Conservation (phyloP, 805 yeast species). For the Torulaspora indica region DNA sequence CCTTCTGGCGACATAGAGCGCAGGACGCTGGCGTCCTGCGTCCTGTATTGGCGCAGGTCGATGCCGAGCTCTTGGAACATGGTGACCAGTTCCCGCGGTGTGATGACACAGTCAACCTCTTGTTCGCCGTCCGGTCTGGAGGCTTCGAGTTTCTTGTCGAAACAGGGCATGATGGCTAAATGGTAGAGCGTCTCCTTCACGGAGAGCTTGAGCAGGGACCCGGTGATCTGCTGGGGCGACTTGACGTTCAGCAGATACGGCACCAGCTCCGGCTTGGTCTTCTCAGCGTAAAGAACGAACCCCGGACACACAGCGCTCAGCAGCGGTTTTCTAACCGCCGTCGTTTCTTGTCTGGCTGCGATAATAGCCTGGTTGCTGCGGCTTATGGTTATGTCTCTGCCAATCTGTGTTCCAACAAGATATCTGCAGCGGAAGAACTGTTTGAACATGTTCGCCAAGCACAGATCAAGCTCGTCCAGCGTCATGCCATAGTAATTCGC, state of each 20-base stretch:
- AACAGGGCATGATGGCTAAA: constrained; percentile 90
- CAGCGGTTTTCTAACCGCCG: constrained; percentile 41
- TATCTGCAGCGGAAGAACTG: constrained; percentile 57
- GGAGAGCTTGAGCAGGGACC: constrained; percentile 60
- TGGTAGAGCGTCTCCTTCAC: constrained; percentile 59
- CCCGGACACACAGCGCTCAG: constrained; percentile 88
- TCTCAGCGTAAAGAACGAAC: constrained; percentile 92
- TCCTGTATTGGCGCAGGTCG: constrained; percentile 30
- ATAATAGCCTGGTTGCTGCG: constrained; percentile 43
- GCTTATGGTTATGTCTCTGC: constrained; percentile 61
- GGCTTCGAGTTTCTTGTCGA: constrained; percentile 93
- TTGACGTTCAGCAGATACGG: constrained; percentile 68
- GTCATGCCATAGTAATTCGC: constrained; percentile 58
- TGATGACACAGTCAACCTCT: constrained; percentile 92
- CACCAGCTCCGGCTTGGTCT: constrained; percentile 83
- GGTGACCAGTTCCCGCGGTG: constrained; percentile 81
- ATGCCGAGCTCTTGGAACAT: constrained; percentile 54
- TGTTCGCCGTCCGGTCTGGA: constrained; percentile 67
- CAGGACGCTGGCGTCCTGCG: constrained; percentile 5
- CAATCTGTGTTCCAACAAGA: constrained; percentile 81
- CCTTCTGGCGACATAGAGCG: constrained; percentile 23
- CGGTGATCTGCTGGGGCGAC: constrained; percentile 93
- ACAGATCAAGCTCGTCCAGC: constrained; percentile 55
- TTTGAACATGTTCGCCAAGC: constrained; percentile 54
- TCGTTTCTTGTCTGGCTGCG: constrained; percentile 13